Percentiles rank a stretch among this genome's conserved stretches.
Conservation (phyloP, 441 rosid genomes). For the Euphorbia schlechtendalii region DNA sequence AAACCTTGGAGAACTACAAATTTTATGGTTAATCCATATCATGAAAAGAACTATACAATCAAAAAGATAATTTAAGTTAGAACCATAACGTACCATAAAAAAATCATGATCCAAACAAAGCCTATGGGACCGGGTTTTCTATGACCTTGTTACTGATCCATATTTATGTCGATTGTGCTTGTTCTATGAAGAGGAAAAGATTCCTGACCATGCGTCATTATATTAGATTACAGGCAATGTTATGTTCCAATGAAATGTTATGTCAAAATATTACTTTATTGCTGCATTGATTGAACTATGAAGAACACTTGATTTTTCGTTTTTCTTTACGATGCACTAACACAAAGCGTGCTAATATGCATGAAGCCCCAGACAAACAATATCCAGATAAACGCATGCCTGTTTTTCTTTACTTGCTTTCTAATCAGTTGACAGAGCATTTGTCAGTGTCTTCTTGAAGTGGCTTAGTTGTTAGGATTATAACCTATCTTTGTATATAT, state of each 20-base stretch:
- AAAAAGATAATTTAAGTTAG: too few species aligned
- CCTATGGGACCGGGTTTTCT: constrained; percentile 27
- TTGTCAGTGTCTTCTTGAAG: background rate
- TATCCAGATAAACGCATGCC: background rate
- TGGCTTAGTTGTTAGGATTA: background rate
- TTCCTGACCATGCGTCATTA: background rate
- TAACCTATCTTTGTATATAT: background rate
- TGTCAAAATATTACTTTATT: background rate
- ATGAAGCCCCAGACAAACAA: background rate
- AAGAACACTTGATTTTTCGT: background rate
- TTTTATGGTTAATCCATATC: too few species aligned
- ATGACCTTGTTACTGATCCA: constrained; percentile 1
- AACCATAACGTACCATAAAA: too few species aligned
- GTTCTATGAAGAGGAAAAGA: background rate
- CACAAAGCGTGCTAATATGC: background rate
- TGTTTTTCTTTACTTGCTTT: background rate
- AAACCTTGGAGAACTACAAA: too few species aligned
- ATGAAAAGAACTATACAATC: too few species aligned
- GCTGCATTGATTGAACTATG: background rate
- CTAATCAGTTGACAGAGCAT: constrained; percentile 3
- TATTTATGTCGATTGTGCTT: background rate
- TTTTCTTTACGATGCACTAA: background rate
- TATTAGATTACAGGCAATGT: background rate
- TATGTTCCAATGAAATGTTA: background rate
- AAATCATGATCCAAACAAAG: too few species aligned